These are phyloP conservation scores for Phytophthora citrophthora DNA, from an alignment of 352 stramenopile species.

Conservation along the genomic window DNA sequence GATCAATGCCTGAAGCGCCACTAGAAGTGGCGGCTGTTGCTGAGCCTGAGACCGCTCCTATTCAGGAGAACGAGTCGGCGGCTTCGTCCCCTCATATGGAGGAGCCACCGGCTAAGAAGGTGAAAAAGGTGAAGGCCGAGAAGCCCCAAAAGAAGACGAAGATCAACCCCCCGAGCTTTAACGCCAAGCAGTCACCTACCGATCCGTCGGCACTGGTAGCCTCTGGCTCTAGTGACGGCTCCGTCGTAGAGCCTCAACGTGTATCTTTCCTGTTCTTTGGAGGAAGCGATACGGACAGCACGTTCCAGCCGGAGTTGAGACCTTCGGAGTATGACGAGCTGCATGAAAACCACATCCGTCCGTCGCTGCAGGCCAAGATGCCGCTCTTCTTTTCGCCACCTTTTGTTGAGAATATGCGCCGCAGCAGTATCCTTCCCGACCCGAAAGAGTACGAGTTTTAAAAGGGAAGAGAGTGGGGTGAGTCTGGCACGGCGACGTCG, in stretches of 20 bases:
- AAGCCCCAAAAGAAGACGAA: conserved; percentile 30
- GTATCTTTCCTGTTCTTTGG: conserved; percentile 70
- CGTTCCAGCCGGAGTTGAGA: conserved; percentile 54
- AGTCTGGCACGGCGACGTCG: background rate
- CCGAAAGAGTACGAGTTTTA: conserved; percentile 69
- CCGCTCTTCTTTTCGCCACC: conserved; percentile 74
- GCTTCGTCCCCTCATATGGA: conserved; percentile 12
- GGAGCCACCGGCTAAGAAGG: conserved; percentile 27
- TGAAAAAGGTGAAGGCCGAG: conserved; percentile 20
- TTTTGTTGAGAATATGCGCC: conserved; percentile 44
- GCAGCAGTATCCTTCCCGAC: conserved; percentile 53
- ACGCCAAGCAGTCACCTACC: conserved; percentile 30
- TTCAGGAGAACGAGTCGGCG: conserved; percentile 27
- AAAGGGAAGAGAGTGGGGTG: background rate
- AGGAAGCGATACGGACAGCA: conserved; percentile 55
- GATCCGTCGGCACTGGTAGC: conserved; percentile 36
- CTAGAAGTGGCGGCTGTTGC: conserved; percentile 17
- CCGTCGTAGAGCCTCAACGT: conserved; percentile 19
- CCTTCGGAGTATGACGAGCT: conserved; percentile 45
- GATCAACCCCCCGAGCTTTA: conserved; percentile 5
- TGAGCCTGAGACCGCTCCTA: conserved; percentile 6
- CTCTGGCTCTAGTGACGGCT: conserved; percentile 40
- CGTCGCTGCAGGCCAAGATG: conserved; percentile 62
- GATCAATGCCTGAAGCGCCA: conserved; percentile 29
- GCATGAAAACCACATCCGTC: conserved; percentile 60